These are phyloP conservation scores for Cercospora canescens DNA, from an alignment of 2,329 filamentous ascomycete genomes.

Conservation along the genomic window DNA sequence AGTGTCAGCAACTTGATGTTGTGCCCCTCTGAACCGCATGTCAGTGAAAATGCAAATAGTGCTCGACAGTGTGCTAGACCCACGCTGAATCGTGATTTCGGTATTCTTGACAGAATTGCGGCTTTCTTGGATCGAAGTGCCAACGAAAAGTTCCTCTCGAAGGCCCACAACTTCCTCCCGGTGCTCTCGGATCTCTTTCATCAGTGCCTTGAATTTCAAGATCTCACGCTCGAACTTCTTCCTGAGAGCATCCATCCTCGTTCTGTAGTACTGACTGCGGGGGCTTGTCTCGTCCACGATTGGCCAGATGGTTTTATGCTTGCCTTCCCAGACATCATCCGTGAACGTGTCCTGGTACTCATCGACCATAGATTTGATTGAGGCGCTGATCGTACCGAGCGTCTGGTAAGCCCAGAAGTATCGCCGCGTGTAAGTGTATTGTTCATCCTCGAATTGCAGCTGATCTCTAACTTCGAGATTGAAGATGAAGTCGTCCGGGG, in stretches of 20 bases:
- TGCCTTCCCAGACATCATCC: slow-evolving; percentile 59
- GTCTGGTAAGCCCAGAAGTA: slow-evolving; percentile 66
- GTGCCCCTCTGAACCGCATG: slow-evolving; percentile 49
- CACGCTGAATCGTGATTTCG: slow-evolving; percentile 51
- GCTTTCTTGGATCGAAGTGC: slow-evolving; percentile 63
- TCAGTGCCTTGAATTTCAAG: slow-evolving; percentile 48
- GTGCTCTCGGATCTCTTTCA: slow-evolving; percentile 55
- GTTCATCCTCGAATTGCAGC: slow-evolving; percentile 61
- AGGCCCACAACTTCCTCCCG: slow-evolving; percentile 58
- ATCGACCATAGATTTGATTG: slow-evolving; percentile 59
- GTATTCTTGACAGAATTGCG: slow-evolving; percentile 59
- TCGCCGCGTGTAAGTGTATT: slow-evolving; percentile 61
- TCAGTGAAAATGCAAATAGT: neutral
- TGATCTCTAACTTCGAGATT: slow-evolving; percentile 56
- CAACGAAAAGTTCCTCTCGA: slow-evolving; percentile 63
- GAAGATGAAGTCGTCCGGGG: slow-evolving; percentile 62
- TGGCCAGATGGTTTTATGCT: slow-evolving; percentile 58
- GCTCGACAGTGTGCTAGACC: neutral
- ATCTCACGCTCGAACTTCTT: slow-evolving; percentile 56
- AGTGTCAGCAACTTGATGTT: slow-evolving; percentile 63
- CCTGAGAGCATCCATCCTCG: slow-evolving; percentile 49
- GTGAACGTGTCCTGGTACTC: slow-evolving; percentile 60
- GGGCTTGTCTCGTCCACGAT: slow-evolving; percentile 49
- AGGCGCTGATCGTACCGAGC: slow-evolving; percentile 60
- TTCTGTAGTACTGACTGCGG: slow-evolving; percentile 51